Conservation (phyloP, 2,329 filamentous ascomycete species). For the Biscogniauxia marginata region DNA sequence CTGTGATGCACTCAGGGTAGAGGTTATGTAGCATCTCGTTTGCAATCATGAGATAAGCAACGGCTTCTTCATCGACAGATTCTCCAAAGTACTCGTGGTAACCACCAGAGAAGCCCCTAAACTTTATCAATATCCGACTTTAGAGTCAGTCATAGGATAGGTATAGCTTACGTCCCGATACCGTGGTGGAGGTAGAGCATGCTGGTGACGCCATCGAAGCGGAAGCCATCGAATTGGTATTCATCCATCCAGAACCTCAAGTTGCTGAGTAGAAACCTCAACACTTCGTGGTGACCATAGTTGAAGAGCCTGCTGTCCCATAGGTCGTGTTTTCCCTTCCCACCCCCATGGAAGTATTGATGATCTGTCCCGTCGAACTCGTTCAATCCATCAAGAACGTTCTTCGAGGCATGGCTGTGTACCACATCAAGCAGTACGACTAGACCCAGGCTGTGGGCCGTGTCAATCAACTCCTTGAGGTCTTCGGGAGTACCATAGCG, state of each 20-base stretch:
- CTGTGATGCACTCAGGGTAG: slow-evolving; percentile 84
- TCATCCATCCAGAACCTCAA: slow-evolving; percentile 99
- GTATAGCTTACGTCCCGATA: slow-evolving; percentile 77
- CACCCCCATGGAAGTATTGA: slow-evolving; percentile 90
- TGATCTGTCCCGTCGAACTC: slow-evolving; percentile 95
- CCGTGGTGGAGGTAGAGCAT: slow-evolving; percentile 97
- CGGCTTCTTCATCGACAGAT: slow-evolving; percentile 85
- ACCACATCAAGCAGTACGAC: slow-evolving; percentile 93
- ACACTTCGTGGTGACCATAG: slow-evolving; percentile 89
- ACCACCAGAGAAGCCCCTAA: slow-evolving; percentile 88
- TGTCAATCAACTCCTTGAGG: slow-evolving; percentile 93
- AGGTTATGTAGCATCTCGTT: slow-evolving; percentile 94
- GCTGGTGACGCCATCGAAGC: slow-evolving; percentile 96
- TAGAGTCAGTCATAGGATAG: background rate
- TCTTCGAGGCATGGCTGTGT: slow-evolving; percentile 97
- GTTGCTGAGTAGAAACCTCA: slow-evolving; percentile 95
- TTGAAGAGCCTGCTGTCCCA: slow-evolving; percentile 99
- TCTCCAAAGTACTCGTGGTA: slow-evolving; percentile 98
- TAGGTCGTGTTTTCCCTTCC: slow-evolving; percentile 81
- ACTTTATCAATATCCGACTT: slow-evolving; percentile 25
- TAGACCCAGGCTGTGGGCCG: slow-evolving; percentile 86
- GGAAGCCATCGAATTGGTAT: slow-evolving; percentile 93
- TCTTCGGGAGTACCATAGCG: slow-evolving; percentile 93
- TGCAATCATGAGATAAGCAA: slow-evolving; percentile 93
- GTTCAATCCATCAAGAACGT: slow-evolving; percentile 91